Base-by-base conservation (phyloP, 139 green algal genomes). In the Marvania coccoides region DNA sequence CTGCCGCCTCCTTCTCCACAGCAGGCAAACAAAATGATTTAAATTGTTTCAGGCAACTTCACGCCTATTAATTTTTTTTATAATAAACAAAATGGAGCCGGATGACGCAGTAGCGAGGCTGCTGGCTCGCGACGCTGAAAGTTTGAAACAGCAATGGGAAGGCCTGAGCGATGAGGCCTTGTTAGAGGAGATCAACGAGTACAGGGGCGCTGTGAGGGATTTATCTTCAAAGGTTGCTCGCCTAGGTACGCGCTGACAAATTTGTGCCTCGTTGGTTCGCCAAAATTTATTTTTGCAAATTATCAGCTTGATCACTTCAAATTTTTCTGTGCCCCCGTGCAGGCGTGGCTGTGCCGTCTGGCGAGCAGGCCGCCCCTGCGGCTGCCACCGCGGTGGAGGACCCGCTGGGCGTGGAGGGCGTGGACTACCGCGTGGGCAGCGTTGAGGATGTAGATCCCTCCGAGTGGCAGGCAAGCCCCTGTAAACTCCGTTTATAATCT, bases 391-490 rank as follows among this genome's bases (percentile, higher is more conserved):
- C n/a, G n/a, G n/a, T n/a, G n/a, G 70, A 38, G 9, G 74, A 81
- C 54, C 46, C 33, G n/a, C 58, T 74, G 45, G 74, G 80, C 4
- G 53, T 76, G 23, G 80, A 90, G 56, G 78, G 76, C 0, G 68
- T 82, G 15, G 82, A 88, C 42, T 87, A 81, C 56, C 73, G 70
- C 14, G 36, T 87, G 8, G 72, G 73, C n/a, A 76, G 61, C 36
- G 83, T 92, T 0, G 85, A 93, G 10, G 87, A 93, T 57, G 64
- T 93, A 8, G 83, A 93, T 47, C 83, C 87, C 0, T 67, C 63
- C 13, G 85, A 94, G 39, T 95, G 88, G 85, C 83, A 91, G 70
- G 73, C 80, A 55, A 2, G n/a, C n/a, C n/a, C n/a, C n/a, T n/a
- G n/a, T n/a, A n/a, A n/a, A n/a, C n/a, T n/a, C n/a, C n/a, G n/a